phyloP scores from a whole-genome alignment of 805 yeast genomes.

The Ogataea naganishii region DNA sequence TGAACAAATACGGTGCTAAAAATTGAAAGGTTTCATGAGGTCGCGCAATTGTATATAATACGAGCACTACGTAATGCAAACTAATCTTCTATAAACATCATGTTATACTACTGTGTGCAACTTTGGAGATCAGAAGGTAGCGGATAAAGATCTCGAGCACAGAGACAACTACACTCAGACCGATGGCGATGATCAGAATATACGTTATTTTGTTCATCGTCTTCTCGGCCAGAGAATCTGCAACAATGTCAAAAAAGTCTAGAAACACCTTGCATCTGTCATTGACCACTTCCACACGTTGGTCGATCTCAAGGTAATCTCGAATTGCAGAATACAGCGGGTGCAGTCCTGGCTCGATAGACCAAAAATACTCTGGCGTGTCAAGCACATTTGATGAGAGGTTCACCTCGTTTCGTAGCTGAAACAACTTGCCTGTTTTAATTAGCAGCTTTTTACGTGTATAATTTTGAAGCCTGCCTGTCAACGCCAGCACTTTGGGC shows the following conservation, averaged over 20 bases:
- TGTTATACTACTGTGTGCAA: neutral
- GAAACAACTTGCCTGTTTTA: conserved; percentile 86
- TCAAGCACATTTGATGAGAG: conserved; percentile 84
- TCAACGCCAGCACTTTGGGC: conserved; percentile 83
- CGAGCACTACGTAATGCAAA: neutral
- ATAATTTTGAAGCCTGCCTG: conserved; percentile 74
- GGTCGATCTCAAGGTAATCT: conserved; percentile 91
- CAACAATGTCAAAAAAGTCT: conserved; percentile 87
- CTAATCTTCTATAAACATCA: neutral
- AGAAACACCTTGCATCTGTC: conserved; percentile 90
- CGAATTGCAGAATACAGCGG: conserved; percentile 85
- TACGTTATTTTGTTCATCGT: conserved; percentile 88
- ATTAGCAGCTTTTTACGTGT: conserved; percentile 77
- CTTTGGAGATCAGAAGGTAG: conserved; percentile 35
- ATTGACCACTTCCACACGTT: conserved; percentile 85
- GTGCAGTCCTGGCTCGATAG: conserved; percentile 87
- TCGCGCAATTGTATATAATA: neutral
- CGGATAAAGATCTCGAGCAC: conserved; percentile 59
- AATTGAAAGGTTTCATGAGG: conserved; percentile 7
- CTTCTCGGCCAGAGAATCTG: conserved; percentile 89
- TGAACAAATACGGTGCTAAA: conserved; percentile 67
- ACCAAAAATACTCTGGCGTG: conserved; percentile 96
- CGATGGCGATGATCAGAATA: conserved; percentile 78
- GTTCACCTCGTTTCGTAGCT: conserved; percentile 87
- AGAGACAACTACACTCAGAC: conserved; percentile 70